phyloP scores from a whole-genome alignment of 495 filamentous ascomycete genomes.

The Talaromyces adpressus region DNA sequence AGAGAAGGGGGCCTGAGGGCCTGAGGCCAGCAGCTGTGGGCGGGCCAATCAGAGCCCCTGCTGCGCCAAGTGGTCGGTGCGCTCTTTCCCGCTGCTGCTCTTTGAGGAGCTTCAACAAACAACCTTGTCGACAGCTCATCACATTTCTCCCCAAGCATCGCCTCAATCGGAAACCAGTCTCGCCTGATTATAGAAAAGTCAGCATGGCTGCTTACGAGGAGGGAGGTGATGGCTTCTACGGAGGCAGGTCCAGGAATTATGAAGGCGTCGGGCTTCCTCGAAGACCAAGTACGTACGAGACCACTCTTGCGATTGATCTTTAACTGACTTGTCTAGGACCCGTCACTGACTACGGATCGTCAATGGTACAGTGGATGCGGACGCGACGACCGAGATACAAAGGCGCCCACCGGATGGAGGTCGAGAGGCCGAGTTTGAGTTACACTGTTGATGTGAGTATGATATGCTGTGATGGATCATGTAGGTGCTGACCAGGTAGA shows the following conservation, averaged over 20 bases:
- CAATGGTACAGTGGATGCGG: conserved; percentile 88
- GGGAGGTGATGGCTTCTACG: conserved; percentile 26
- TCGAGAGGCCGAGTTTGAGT: conserved; percentile 76
- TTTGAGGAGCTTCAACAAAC: neutral
- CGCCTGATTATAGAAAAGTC: conserved; percentile 1
- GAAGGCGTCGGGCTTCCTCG: conserved; percentile 34
- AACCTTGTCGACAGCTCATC: neutral
- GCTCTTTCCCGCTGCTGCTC: neutral
- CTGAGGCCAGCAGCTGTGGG: neutral
- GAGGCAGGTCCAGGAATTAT: conserved; percentile 29
- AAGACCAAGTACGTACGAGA: conserved; percentile 31
- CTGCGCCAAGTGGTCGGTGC: neutral
- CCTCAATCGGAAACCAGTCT: neutral
- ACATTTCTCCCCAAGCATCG: neutral
- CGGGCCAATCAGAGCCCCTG: neutral
- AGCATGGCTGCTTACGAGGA: conserved; percentile 40
- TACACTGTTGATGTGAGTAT: conserved; percentile 78
- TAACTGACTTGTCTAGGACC: conserved; percentile 35
- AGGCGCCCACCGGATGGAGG: conserved; percentile 57
- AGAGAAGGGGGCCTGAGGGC: too few species aligned
- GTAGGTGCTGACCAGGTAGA: conserved; percentile 39
- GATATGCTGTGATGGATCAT: neutral
- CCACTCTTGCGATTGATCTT: neutral
- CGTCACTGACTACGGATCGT: conserved; percentile 93
- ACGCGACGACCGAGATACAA: conserved; percentile 71